Evolutionary conservation across 2,329 filamentous ascomycete species (phyloP), one percentile per base, ranked within the genome.

Genomic region (Cladophialophora immunda): DNA sequence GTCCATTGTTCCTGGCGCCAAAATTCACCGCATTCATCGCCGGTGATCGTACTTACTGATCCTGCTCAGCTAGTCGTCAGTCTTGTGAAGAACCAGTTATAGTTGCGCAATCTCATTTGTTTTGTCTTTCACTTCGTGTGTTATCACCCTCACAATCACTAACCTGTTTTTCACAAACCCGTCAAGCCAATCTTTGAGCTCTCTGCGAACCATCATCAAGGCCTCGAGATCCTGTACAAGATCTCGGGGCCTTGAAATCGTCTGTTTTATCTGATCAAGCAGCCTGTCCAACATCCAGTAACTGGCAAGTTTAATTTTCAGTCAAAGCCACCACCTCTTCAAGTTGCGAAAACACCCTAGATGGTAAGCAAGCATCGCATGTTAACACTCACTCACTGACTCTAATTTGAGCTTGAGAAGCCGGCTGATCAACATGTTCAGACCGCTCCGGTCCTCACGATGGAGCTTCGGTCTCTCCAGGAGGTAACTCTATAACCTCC

Each of bases 191-290:
- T 17, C n/a, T 41, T 8, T 8, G 38, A 41, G 15, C 15, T 53
- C 41, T 27, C 34, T 25, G 25, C 50, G 52, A 32, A 32, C 25
- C 17, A 19, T 19, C 36, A n/a, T 58, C 52, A 55, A 62, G 64
- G 64, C 58, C 64, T 66, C 58, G 58, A 62, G 58, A 32, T 38
- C 53, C 36, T 58, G 34, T n/a, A 45, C 2, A 53, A 36, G 47
- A 27, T 17, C 50, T 65, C 57, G 57, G 62, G 63, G 58, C 63
- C 63, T 61, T 52, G 63, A 47, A 30, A 25, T 3, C 9, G 32
- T 30, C 50, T 56, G n/a, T 9, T 25, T 29, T 4, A 30, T 38
- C 29, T 17, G 17, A 22, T 13, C 30, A 25, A 50, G 15, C 34
- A 50, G 19, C 22, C 8, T 41, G 11, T 11, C n/a, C n/a, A 4